Conservation (phyloP, 148 eudicot species). For the Rhododendron vialii region DNA sequence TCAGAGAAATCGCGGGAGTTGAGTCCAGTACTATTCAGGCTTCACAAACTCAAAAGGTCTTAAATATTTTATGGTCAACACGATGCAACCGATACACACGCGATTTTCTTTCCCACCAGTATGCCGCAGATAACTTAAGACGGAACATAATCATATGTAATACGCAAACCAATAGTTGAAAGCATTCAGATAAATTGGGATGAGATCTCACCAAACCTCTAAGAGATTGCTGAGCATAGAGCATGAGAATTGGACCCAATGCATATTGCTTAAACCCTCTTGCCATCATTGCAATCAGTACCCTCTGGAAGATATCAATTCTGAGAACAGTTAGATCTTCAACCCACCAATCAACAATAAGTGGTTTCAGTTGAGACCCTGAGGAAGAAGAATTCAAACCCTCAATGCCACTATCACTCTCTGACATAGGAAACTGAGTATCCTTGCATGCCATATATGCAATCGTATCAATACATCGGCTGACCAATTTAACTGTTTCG, state of each 20-base stretch:
- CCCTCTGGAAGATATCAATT: slow-evolving; percentile 79
- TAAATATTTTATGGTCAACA: background rate
- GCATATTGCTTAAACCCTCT: slow-evolving; percentile 79
- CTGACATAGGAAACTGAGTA: slow-evolving; percentile 32
- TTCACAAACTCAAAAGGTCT: background rate
- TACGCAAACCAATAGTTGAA: background rate
- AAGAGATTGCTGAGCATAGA: slow-evolving; percentile 85
- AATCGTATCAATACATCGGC: slow-evolving; percentile 76
- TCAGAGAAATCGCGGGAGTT: background rate
- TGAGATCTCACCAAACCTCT: slow-evolving; percentile 86
- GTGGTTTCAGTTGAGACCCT: slow-evolving; percentile 36
- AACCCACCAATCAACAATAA: slow-evolving; percentile 87
- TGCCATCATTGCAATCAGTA: slow-evolving; percentile 68
- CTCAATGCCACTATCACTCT: slow-evolving; percentile 29
- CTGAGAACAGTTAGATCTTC: slow-evolving; percentile 73
- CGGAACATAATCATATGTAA: background rate
- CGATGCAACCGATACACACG: background rate
- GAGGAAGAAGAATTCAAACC: slow-evolving; percentile 29
- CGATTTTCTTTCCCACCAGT: background rate
- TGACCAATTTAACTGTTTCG: slow-evolving; percentile 71
- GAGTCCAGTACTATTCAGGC: background rate
- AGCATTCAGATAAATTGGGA: slow-evolving; percentile 14
- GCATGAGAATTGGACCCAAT: slow-evolving; percentile 82
- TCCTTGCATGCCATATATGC: slow-evolving; percentile 72
- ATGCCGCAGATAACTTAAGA: background rate